Conservation (phyloP, 2,329 filamentous ascomycete genomes). For the Penicillium verrucosum region DNA sequence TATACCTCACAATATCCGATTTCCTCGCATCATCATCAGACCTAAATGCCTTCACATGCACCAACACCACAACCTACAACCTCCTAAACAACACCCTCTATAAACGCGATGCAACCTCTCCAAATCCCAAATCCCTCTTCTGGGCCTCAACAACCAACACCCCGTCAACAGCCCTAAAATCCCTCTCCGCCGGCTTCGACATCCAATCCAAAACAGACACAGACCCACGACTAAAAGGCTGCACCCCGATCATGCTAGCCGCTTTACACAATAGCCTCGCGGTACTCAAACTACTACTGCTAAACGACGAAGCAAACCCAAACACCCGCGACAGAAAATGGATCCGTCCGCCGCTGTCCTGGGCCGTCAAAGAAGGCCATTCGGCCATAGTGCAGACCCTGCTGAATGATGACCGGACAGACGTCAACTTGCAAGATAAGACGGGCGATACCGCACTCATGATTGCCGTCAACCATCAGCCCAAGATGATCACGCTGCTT, state of each 20-base stretch:
- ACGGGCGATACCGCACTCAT: constrained; percentile 18
- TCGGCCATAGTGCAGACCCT: constrained; percentile 12
- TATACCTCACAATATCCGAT: constrained; percentile 14
- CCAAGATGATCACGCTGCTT: constrained; percentile 9
- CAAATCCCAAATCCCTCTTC: constrained; percentile 12
- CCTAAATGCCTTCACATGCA: constrained; percentile 18
- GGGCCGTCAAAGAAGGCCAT: constrained; percentile 18
- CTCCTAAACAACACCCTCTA: constrained; percentile 21
- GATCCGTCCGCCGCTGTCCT: constrained; percentile 20
- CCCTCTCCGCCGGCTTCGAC: constrained; percentile 18
- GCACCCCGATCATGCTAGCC: constrained; percentile 19
- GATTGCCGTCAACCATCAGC: constrained; percentile 10
- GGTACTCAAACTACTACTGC: constrained; percentile 13
- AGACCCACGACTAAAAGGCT: constrained; percentile 13
- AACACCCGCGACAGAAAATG: constrained; percentile 18
- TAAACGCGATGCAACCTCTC: constrained; percentile 9
- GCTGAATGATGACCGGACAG: constrained; percentile 14
- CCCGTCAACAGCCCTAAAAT: constrained; percentile 7
- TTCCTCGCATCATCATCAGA: constrained; percentile 10
- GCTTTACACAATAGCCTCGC: constrained; percentile 12
- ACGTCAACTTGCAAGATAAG: constrained; percentile 22
- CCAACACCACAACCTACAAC: constrained; percentile 10
- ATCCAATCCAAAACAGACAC: constrained; percentile 11
- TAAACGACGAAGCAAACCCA: constrained; percentile 14
- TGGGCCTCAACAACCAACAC: constrained; percentile 20